Percentiles rank a stretch among this genome's conserved stretches.
These are phyloP conservation scores for Tremella fuciformis DNA, from an alignment of 768 basidiomycete genomes.

Conservation along the genomic window DNA sequence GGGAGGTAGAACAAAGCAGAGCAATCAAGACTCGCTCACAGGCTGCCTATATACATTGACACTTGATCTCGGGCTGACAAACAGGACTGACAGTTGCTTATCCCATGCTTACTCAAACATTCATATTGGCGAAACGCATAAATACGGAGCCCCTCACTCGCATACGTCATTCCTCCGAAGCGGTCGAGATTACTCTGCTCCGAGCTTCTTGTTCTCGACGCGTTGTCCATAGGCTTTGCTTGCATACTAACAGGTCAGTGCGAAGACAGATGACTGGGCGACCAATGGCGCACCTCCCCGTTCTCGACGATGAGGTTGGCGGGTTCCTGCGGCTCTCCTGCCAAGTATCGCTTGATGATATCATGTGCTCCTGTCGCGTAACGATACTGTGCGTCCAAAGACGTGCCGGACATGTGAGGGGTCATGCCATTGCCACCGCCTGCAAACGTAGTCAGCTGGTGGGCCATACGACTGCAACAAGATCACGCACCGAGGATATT, in stretches of 20 bases:
- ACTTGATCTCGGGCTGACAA: too few species aligned
- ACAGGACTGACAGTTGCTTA: too few species aligned
- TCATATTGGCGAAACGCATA: too few species aligned
- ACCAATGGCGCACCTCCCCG: constrained; percentile 54
- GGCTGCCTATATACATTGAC: too few species aligned
- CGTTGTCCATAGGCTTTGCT: constrained; percentile 47
- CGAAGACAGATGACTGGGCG: not conserved
- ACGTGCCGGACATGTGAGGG: constrained; percentile 61
- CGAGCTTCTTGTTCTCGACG: constrained; percentile 6
- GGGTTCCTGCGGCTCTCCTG: constrained; percentile 65
- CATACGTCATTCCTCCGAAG: too few species aligned
- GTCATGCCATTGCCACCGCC: constrained; percentile 86
- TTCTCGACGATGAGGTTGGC: constrained; percentile 76
- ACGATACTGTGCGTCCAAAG: constrained; percentile 81
- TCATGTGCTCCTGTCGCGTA: constrained; percentile 62
- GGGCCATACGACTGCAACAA: not conserved
- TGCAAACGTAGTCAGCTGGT: not conserved
- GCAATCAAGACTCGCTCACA: too few species aligned
- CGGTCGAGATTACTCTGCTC: too few species aligned
- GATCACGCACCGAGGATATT: constrained; percentile 60
- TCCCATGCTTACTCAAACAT: too few species aligned
- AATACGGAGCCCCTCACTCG: too few species aligned
- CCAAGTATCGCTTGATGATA: constrained; percentile 44
- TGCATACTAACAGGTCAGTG: constrained; percentile 28
- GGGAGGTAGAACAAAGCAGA: too few species aligned